A percentile compares a stretch with the other conserved stretches of the same genome.
Conservation (phyloP, 345 rosid species). For the Salix arbutifolia region DNA sequence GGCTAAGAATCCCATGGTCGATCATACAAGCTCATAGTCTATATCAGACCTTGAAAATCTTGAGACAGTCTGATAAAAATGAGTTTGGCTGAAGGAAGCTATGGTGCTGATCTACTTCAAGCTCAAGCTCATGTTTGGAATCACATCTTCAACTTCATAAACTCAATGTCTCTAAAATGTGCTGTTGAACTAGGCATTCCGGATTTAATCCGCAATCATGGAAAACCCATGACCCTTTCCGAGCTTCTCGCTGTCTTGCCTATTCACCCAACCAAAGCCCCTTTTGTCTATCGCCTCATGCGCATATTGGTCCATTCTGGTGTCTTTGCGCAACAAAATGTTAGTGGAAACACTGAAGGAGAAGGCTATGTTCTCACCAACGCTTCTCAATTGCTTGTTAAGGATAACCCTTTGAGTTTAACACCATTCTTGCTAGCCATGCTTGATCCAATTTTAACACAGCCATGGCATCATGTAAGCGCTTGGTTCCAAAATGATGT, state of each 20-base stretch:
- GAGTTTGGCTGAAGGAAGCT: not conserved
- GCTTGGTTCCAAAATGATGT: constrained; percentile 19
- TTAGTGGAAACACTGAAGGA: not conserved
- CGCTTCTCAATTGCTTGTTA: constrained; percentile 15
- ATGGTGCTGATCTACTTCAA: not conserved
- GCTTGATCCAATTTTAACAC: constrained; percentile 5
- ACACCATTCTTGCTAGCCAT: constrained; percentile 7
- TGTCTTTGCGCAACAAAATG: not conserved
- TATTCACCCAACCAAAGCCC: constrained; percentile 8
- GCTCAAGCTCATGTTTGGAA: constrained; percentile 11
- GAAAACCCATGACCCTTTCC: constrained; percentile 11
- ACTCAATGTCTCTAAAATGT: constrained; percentile 10
- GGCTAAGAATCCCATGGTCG: too few relatives aligned
- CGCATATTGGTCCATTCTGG: constrained; percentile 14
- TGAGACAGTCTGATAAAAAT: not conserved
- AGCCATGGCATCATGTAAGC: constrained; percentile 7
- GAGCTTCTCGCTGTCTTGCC: not conserved
- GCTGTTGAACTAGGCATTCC: constrained; percentile 10
- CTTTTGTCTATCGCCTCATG: constrained; percentile 8
- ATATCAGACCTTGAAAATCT: too few relatives aligned
- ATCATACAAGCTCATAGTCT: too few relatives aligned
- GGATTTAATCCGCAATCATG: constrained; percentile 8
- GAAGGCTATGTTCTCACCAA: constrained; percentile 18
- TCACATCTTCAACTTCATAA: constrained; percentile 15
- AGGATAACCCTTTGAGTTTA: constrained; percentile 14